Conservation (phyloP, 768 basidiomycete species). For the Agrocybe praecox region DNA sequence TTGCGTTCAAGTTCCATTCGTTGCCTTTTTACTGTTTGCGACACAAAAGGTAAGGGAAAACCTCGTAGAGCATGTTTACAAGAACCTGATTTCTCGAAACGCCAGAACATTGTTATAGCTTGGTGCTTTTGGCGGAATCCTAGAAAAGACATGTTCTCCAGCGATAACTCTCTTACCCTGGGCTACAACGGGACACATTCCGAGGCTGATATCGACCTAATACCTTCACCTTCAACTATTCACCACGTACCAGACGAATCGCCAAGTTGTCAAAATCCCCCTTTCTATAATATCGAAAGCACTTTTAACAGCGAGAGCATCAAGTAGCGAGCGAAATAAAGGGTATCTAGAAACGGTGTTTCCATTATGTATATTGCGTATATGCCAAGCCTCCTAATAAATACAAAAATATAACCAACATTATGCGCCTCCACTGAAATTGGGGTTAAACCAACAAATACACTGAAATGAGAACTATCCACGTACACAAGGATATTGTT, state of each 20-base stretch:
- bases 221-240: not conserved
- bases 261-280: no score
- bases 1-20: slow-evolving; percentile 45
- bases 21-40: slow-evolving; percentile 49
- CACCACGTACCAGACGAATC: not conserved
- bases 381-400: slow-evolving; percentile 16
- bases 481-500: slow-evolving; percentile 98
- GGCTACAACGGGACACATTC: not conserved
- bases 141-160: slow-evolving; percentile 5
- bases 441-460: slow-evolving; percentile 25
- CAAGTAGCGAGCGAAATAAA: no score
- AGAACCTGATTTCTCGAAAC: slow-evolving; percentile 1
- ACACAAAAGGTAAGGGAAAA: slow-evolving; percentile 42
- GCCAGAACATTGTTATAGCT: slow-evolving; percentile 39
- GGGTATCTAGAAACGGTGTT: not conserved
- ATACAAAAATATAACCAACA: slow-evolving; percentile 23
- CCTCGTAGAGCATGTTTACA: not conserved
- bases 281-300: no score
- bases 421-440: slow-evolving; percentile 74
- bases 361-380: slow-evolving; percentile 8
- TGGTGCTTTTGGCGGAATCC: slow-evolving; percentile 33
- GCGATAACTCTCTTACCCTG: not conserved
- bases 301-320: no score
- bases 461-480: not conserved
- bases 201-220: not conserved